A percentile compares a stretch with the other conserved stretches of the same genome.
Conservation (phyloP, 495 filamentous ascomycete genomes). For the Tuber microsphaerosporum region DNA sequence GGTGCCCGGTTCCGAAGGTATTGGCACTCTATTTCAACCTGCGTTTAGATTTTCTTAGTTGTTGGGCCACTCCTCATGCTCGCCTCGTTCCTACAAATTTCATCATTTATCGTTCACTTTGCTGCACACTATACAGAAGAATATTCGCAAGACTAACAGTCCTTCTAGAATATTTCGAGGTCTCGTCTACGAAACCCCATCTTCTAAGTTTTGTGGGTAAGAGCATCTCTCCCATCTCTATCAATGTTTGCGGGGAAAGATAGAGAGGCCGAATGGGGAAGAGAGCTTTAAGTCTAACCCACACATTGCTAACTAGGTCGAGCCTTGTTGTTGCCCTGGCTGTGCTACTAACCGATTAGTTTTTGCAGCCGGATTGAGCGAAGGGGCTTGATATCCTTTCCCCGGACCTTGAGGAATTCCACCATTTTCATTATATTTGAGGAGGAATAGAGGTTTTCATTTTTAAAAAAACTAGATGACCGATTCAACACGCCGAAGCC, state of each 20-base stretch:
- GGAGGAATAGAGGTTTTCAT: neutral
- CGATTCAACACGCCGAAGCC: slow-evolving; percentile 33
- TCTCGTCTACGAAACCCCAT: neutral
- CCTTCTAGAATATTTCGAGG: slow-evolving; percentile 17
- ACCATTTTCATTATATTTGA: neutral
- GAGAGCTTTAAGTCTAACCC: slow-evolving; percentile 35
- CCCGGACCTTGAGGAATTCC: slow-evolving; percentile 8
- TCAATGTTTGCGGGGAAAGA: slow-evolving; percentile 12
- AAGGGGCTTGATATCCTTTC: slow-evolving; percentile 29
- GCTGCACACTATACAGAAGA: slow-evolving; percentile 21
- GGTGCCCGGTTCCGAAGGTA: slow-evolving; percentile 20
- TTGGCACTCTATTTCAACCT: slow-evolving; percentile 36
- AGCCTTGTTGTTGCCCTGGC: slow-evolving; percentile 36
- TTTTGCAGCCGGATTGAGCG: slow-evolving; percentile 30
- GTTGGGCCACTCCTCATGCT: slow-evolving; percentile 27
- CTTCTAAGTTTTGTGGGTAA: slow-evolving; percentile 27
- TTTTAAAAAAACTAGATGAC: slow-evolving; percentile 18
- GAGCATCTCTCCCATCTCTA: slow-evolving; percentile 22
- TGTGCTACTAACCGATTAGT: slow-evolving; percentile 37
- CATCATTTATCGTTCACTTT: slow-evolving; percentile 20
- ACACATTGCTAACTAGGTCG: slow-evolving; percentile 33
- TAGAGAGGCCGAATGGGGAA: slow-evolving; percentile 11
- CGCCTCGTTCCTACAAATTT: slow-evolving; percentile 17
- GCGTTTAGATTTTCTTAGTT: slow-evolving; percentile 23
- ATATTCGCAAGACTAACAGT: slow-evolving; percentile 19